Conservation (phyloP, 768 basidiomycete genomes). For the Rhizopogon vinicolor region DNA sequence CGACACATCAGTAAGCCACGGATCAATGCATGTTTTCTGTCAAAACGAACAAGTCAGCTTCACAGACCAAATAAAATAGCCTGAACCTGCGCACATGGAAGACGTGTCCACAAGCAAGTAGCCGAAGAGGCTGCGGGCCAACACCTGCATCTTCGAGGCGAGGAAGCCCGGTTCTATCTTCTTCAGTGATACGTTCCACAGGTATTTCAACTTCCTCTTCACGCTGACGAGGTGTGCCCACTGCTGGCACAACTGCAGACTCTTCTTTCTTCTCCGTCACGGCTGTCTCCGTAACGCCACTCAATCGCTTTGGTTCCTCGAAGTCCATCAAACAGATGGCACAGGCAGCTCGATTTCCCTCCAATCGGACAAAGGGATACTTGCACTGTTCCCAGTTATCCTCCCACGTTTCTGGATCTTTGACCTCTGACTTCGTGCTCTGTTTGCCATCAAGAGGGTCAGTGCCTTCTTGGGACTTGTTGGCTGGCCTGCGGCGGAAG, state of each 20-base stretch:
- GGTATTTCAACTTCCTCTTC: conserved; percentile 23
- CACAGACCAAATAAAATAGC: conserved; percentile 1
- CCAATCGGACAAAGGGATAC: conserved; percentile 78
- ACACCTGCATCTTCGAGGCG: conserved; percentile 69
- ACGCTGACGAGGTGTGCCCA: conserved; percentile 5
- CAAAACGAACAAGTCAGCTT: conserved; percentile 6
- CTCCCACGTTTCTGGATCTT: conserved; percentile 57
- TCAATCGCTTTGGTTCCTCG: conserved; percentile 56
- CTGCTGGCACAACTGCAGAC: conserved; percentile 1
- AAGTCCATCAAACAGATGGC: conserved; percentile 86
- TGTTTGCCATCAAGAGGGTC: conserved; percentile 12
- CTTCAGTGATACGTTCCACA: conserved; percentile 35
- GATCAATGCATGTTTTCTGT: conserved; percentile 85
- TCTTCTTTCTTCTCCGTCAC: conserved; percentile 26
- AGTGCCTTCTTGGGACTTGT: conserved; percentile 13
- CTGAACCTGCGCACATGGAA: conserved; percentile 66
- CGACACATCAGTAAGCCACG: conserved; percentile 82
- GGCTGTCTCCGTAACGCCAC: conserved; percentile 8
- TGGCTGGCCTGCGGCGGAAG: conserved; percentile 30
- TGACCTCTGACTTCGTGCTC: conserved; percentile 7
- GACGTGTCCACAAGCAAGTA: conserved; percentile 79
- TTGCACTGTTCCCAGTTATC: conserved; percentile 73
- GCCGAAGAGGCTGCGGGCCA: conserved; percentile 70
- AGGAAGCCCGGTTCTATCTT: conserved; percentile 36
- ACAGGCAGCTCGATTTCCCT: conserved; percentile 80